These are phyloP conservation scores for Epithele typhae DNA, from an alignment of 768 basidiomycete species.

Conservation along the genomic window DNA sequence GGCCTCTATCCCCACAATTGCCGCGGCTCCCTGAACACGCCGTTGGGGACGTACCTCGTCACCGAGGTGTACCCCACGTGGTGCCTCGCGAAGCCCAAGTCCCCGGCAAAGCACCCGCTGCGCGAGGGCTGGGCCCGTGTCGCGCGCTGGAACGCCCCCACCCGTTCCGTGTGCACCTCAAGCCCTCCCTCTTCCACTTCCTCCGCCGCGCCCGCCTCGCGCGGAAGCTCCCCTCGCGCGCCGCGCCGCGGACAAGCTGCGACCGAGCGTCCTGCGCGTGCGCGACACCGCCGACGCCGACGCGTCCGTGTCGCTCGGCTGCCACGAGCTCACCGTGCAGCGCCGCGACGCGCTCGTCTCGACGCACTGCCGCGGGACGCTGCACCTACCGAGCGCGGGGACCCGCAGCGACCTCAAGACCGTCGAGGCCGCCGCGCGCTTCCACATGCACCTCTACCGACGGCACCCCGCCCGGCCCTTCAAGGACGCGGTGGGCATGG, in stretches of 20 bases:
- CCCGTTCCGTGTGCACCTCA: conserved; percentile 52
- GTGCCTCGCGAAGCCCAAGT: conserved; percentile 46
- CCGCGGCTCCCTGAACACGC: conserved; percentile 51
- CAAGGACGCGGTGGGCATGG: conserved; percentile 45
- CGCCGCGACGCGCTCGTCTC: conserved; percentile 41
- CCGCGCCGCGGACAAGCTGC: conserved; percentile 32
- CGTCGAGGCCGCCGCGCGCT: conserved; percentile 53
- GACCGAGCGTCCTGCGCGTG: conserved; percentile 44
- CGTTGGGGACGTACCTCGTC: conserved; percentile 46
- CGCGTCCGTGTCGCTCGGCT: conserved; percentile 43
- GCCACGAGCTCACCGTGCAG: conserved; percentile 38
- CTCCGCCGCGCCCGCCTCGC: conserved; percentile 41
- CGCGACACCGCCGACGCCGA: conserved; percentile 42
- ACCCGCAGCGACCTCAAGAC: conserved; percentile 32
- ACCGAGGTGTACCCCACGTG: conserved; percentile 54
- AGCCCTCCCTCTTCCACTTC: conserved; percentile 43
- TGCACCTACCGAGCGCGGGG: conserved; percentile 35
- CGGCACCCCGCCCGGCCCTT: conserved; percentile 45
- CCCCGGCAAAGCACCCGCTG: conserved; percentile 26
- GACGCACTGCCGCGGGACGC: conserved; percentile 30
- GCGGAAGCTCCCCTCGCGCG: conserved; percentile 31
- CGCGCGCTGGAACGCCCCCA: conserved; percentile 50
- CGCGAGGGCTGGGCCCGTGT: conserved; percentile 51
- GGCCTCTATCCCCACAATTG: conserved; percentile 59
- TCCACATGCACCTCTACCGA: conserved; percentile 53